Evolutionary conservation across 805 yeast species (phyloP), one percentile per base, ranked within the genome.

Genomic region (Candida michaelii): DNA sequence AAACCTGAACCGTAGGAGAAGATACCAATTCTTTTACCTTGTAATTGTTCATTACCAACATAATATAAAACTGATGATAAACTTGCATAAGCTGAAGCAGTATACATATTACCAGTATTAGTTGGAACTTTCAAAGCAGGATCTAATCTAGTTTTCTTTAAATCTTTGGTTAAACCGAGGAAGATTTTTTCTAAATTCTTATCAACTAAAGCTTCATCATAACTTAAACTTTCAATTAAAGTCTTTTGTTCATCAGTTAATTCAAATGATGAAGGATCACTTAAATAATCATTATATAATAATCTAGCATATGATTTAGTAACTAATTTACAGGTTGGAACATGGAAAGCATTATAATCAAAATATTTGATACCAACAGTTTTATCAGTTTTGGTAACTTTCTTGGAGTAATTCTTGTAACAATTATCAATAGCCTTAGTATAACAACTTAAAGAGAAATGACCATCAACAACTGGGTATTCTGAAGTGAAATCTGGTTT

Each of bases 1-100:
- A 93, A 79, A 60, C 99, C 99, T 12, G 98, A 91, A 54, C 99
- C 99, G 67, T 93, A 93, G 15, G 99, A 93, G 75, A 90, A 93
- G 56, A 90, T 63, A 55, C 96, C 95, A 59, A 93, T 76, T 66
- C 97, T 81, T 75, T 89, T 88, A 56, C 78, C 79, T 65, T 83
- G 89, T 55, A 91, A 76, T 42, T 77, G 69, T 35, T 83, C 93
- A 42, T 78, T 76, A 33, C 88, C 90, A 49, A 84, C 85, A 60
- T 74, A 85, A 61, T 76, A 80, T 55, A 93, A 73, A 51, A 89
- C 71, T 11, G 98, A 91, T 24, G 91, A 77, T 46, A 93, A 76
- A 6, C 96, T 79, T 27, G 95, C 83, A 78, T 86, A 93, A 36
- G 89, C 82, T 27, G 97, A 87, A 50, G 90, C 98, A 34, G 98